Conservation (phyloP, 805 yeast species). For the Kodamaea neixiangensis region DNA sequence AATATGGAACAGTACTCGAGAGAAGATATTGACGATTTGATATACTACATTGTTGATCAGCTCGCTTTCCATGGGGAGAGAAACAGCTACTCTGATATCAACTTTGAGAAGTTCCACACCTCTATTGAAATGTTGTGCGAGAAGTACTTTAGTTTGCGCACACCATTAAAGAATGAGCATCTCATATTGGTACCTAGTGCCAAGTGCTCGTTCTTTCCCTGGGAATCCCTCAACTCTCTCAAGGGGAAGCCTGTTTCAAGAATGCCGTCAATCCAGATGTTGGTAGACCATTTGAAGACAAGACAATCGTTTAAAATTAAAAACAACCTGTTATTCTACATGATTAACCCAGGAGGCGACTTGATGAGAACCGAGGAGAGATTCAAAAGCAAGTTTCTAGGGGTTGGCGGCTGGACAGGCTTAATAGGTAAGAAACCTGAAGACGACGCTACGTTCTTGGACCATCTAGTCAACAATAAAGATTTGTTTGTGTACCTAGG, state of each 20-base stretch:
- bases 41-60: conserved; percentile 62
- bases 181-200: conserved; percentile 70
- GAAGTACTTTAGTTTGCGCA: conserved; percentile 17
- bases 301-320: conserved; percentile 6
- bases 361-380: conserved; percentile 62
- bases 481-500: conserved; percentile 78
- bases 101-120: conserved; percentile 54
- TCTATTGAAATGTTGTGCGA: conserved; percentile 51
- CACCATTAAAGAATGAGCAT: conserved; percentile 41
- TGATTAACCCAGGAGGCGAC: conserved; percentile 85
- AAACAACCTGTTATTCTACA: conserved; percentile 39
- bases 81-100: conserved; percentile 66
- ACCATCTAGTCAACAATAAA: conserved; percentile 33
- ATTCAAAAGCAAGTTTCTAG: conserved; percentile 48
- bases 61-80: conserved; percentile 63
- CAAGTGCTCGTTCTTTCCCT: conserved; percentile 71
- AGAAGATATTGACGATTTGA: conserved; percentile 59
- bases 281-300: conserved; percentile 39
- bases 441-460: conserved; percentile 49
- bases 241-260: conserved; percentile 62
- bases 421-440: conserved; percentile 54
- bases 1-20: conserved; percentile 12
- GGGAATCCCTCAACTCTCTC: conserved; percentile 79
- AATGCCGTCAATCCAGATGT: conserved; percentile 60
- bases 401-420: conserved; percentile 52